Evolutionary conservation across 164 flowering plant genomes (phyloP).

Genomic region (Aristolochia californica): DNA sequence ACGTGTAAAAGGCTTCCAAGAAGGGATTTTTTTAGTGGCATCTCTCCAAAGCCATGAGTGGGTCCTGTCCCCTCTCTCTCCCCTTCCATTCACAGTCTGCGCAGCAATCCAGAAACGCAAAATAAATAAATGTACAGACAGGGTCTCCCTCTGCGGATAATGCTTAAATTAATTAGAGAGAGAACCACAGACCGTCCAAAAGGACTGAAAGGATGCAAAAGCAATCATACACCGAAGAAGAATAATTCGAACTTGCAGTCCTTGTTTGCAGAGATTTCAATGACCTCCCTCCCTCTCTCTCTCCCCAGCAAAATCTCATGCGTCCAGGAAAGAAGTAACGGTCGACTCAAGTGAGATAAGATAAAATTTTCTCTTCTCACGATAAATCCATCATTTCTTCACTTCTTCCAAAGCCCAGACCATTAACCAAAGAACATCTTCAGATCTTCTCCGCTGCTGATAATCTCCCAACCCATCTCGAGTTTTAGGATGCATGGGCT

Average conservation of each 20-base stretch:
- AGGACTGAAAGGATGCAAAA: conserved; percentile 11
- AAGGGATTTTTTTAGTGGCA: not conserved
- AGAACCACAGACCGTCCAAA: conserved; percentile 10
- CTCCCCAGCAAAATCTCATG: not conserved
- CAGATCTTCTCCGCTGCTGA: too few species aligned
- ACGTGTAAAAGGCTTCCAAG: conserved; percentile 59
- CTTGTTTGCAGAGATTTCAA: conserved; percentile 37
- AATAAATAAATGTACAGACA: not conserved
- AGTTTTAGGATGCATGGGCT: conserved; percentile 2
- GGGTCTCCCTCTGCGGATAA: conserved; percentile 32
- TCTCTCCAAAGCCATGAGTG: not conserved
- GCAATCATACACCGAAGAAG: conserved; percentile 28
- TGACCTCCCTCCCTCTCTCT: conserved; percentile 9
- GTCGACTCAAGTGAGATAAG: not conserved
- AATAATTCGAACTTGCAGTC: conserved; percentile 74
- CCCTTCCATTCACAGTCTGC: too few species aligned
- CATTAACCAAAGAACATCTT: too few species aligned
- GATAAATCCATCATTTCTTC: too few species aligned
- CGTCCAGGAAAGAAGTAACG: not conserved
- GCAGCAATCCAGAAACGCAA: too few species aligned
- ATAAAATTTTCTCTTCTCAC: not conserved
- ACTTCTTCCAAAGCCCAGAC: too few species aligned
- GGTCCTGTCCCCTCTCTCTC: not conserved
- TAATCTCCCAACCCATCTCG: not conserved
- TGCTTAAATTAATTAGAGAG: conserved; percentile 1